A percentile compares a stretch with the other conserved stretches of the same genome.
phyloP scores from a whole-genome alignment of 2,329 filamentous ascomycete species.

The Cryphonectria japonica region DNA sequence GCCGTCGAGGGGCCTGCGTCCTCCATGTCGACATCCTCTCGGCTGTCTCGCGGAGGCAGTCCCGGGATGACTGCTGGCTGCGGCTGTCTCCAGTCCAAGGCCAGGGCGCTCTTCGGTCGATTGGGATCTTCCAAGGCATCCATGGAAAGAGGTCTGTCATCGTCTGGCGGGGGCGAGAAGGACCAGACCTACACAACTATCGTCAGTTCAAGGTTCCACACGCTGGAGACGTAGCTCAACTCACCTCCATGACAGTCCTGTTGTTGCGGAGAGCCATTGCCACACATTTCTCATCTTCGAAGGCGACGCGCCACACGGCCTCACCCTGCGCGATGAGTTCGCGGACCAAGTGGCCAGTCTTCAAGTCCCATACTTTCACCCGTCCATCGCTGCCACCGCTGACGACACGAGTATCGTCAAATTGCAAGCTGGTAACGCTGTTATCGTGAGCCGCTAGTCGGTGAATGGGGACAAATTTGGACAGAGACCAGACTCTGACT shows the following conservation, averaged over 20 bases:
- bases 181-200: conserved; percentile 75
- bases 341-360: conserved; percentile 85
- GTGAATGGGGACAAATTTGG: conserved; percentile 90
- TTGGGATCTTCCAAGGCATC: conserved; percentile 49
- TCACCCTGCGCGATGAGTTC: conserved; percentile 91
- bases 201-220: conserved; percentile 35
- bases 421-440: conserved; percentile 95
- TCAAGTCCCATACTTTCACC: conserved; percentile 97
- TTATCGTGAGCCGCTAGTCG: conserved; percentile 96
- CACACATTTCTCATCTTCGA: conserved; percentile 97
- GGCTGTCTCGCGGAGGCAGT: conserved; percentile 40
- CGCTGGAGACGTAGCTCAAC: conserved; percentile 36
- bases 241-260: conserved; percentile 96
- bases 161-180: conserved; percentile 83
- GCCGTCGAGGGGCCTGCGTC: conserved; percentile 61
- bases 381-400: conserved; percentile 96
- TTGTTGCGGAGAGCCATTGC: conserved; percentile 86
- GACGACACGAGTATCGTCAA: conserved; percentile 93
- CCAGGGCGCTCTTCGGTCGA: conserved; percentile 57
- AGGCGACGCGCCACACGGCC: conserved; percentile 96
- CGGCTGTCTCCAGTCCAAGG: conserved; percentile 47
- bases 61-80: conserved; percentile 38
- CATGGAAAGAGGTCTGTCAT: conserved; percentile 53
- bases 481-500: conserved; percentile 93
- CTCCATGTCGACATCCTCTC: conserved; percentile 58